Evolutionary conservation across 768 basidiomycete genomes (phyloP).

Genomic region (Pisolithus tinctorius): DNA sequence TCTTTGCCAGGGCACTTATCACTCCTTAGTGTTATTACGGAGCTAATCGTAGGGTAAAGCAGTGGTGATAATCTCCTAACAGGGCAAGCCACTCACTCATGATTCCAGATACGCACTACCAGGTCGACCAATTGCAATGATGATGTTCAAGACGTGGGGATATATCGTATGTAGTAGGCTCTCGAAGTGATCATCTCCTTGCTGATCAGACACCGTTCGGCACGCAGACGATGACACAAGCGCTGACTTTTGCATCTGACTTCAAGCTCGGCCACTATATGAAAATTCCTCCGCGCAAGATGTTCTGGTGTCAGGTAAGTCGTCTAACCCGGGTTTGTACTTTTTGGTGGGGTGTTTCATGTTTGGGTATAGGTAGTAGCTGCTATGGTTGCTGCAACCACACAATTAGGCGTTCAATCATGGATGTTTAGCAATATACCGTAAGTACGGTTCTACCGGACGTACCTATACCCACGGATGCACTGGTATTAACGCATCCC

Average conservation of each 20-base stretch:
- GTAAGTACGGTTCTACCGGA: conserved; percentile 27
- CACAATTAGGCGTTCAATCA: conserved; percentile 67
- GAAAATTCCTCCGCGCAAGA: conserved; percentile 57
- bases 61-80: background rate
- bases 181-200: background rate
- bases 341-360: background rate
- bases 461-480: background rate
- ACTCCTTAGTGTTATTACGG: conserved; percentile 54
- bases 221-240: conserved; percentile 31
- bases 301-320: conserved; percentile 63
- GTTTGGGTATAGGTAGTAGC: conserved; percentile 44
- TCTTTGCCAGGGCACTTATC: background rate
- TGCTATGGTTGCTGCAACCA: conserved; percentile 61
- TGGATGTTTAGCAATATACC: conserved; percentile 62
- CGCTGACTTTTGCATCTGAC: conserved; percentile 63
- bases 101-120: conserved; percentile 52
- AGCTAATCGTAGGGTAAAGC: conserved; percentile 62
- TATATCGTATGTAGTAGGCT: conserved; percentile 40
- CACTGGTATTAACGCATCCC: background rate
- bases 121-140: conserved; percentile 72
- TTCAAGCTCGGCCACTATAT: conserved; percentile 74
- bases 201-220: background rate
- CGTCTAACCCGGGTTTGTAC: background rate
- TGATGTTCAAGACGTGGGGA: conserved; percentile 84
- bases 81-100: background rate